phyloP scores from a whole-genome alignment of 208 protist genomes.

The Acanthamoeba triangularis region DNA sequence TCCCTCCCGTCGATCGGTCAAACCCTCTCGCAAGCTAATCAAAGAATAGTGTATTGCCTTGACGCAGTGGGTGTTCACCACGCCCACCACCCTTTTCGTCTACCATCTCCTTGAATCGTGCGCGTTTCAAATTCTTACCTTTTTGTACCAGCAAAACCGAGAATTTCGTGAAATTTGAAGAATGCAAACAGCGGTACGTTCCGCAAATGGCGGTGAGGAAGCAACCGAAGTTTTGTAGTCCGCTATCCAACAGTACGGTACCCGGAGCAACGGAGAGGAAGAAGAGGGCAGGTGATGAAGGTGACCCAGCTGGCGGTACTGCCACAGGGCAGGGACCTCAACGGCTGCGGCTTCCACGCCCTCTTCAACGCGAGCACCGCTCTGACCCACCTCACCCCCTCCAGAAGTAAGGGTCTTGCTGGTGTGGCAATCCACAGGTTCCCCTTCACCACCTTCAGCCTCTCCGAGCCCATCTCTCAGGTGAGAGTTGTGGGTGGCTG shows the following conservation, averaged over 20 bases:
- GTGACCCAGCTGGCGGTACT: neutral
- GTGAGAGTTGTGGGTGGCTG: neutral
- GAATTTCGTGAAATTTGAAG: no score
- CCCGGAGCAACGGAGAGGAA: no score
- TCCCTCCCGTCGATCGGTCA: neutral
- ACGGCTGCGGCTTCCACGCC: conserved; percentile 36
- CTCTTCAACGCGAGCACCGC: conserved; percentile 13
- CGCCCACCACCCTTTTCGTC: no score
- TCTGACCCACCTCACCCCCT: neutral
- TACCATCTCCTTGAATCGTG: no score
- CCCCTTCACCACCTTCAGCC: neutral
- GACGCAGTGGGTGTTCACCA: no score
- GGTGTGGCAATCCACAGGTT: neutral
- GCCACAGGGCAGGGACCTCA: neutral
- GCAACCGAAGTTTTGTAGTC: no score
- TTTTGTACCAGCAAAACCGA: no score
- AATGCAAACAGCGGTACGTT: no score
- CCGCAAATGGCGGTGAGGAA: no score
- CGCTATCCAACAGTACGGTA: no score
- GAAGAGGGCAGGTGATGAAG: neutral
- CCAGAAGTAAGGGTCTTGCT: neutral
- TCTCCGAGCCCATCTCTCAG: neutral
- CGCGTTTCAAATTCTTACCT: no score
- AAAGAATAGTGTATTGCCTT: no score
- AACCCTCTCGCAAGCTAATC: neutral